These are phyloP conservation scores for Myriosclerotinia scirpicola DNA, from an alignment of 2,329 filamentous ascomycete species.

Conservation along the genomic window DNA sequence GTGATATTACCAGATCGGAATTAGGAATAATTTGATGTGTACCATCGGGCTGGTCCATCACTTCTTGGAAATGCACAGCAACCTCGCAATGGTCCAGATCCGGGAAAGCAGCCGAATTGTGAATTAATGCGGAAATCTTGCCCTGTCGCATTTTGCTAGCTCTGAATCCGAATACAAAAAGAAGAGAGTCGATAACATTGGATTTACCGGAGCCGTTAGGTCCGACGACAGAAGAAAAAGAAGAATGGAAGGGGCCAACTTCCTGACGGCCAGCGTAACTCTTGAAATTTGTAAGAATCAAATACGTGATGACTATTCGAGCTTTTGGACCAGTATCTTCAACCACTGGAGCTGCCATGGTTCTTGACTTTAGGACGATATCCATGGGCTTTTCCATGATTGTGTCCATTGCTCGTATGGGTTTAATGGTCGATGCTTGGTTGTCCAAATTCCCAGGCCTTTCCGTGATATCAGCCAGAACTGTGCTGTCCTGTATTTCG, in stretches of 20 bases:
- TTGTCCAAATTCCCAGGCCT: conserved; percentile 52
- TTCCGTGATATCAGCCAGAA: conserved; percentile 74
- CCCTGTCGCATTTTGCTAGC: conserved; percentile 99
- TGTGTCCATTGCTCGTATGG: conserved; percentile 73
- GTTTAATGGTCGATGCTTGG: conserved; percentile 58
- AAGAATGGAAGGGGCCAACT: conserved; percentile 94
- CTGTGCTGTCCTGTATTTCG: conserved; percentile 50
- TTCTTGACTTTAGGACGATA: conserved; percentile 84
- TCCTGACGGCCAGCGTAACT: conserved; percentile 95
- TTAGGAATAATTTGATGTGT: conserved; percentile 75
- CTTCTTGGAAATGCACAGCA: conserved; percentile 93
- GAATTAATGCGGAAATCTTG: conserved; percentile 95
- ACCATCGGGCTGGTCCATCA: conserved; percentile 81
- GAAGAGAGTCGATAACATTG: conserved; percentile 95
- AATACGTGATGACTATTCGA: conserved; percentile 87
- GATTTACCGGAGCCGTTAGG: conserved; percentile 98
- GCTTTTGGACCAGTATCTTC: conserved; percentile 77
- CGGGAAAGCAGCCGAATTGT: conserved; percentile 87
- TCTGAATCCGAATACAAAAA: conserved; percentile 99
- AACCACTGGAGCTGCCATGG: conserved; percentile 63
- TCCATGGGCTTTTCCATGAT: conserved; percentile 88
- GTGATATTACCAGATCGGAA: conserved; percentile 83
- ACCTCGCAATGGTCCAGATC: conserved; percentile 92
- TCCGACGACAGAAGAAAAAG: conserved; percentile 96
- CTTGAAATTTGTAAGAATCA: conserved; percentile 96